Evolutionary conservation across 805 yeast species (phyloP).

Genomic region (Zygoascus tannicola): DNA sequence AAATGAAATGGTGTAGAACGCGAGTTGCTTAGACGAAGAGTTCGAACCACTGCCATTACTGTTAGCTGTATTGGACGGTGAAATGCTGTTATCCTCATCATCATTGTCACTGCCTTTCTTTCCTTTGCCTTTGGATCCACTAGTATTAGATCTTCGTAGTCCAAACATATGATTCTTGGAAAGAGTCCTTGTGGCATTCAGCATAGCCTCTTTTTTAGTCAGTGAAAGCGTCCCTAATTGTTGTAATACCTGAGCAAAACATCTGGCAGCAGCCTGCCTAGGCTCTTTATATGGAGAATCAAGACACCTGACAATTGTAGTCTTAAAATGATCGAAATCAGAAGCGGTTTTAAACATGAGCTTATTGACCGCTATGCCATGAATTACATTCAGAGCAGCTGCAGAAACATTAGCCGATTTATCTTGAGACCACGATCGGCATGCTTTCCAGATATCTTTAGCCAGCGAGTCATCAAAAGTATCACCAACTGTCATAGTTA

Average conservation of each 20-base stretch:
- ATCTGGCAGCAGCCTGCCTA: slow-evolving; percentile 23
- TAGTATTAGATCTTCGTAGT: slow-evolving; percentile 1
- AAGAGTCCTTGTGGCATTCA: slow-evolving; percentile 5
- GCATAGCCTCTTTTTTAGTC: slow-evolving; percentile 10
- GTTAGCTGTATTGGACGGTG: slow-evolving; percentile 9
- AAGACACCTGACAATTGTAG: slow-evolving; percentile 20
- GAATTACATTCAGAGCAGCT: slow-evolving; percentile 25
- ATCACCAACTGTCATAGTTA: slow-evolving; percentile 21
- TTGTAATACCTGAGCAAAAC: slow-evolving; percentile 22
- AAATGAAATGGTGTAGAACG: slow-evolving; percentile 15
- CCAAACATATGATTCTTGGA: neutral
- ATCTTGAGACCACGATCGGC: slow-evolving; percentile 21
- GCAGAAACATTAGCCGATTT: slow-evolving; percentile 23
- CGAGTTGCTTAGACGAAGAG: slow-evolving; percentile 7
- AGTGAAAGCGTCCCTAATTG: slow-evolving; percentile 10
- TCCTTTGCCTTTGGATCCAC: slow-evolving; percentile 1
- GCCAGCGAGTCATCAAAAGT: slow-evolving; percentile 26
- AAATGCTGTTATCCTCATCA: slow-evolving; percentile 11
- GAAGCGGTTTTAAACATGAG: slow-evolving; percentile 19
- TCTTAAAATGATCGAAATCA: slow-evolving; percentile 23
- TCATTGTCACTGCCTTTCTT: slow-evolving; percentile 8
- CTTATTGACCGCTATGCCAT: slow-evolving; percentile 17
- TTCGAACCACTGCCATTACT: neutral
- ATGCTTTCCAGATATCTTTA: slow-evolving; percentile 27
- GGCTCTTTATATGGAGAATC: slow-evolving; percentile 18